Base-by-base conservation (phyloP, 1,284 basidiomycete species). In the Caloboletus firmus region DNA sequence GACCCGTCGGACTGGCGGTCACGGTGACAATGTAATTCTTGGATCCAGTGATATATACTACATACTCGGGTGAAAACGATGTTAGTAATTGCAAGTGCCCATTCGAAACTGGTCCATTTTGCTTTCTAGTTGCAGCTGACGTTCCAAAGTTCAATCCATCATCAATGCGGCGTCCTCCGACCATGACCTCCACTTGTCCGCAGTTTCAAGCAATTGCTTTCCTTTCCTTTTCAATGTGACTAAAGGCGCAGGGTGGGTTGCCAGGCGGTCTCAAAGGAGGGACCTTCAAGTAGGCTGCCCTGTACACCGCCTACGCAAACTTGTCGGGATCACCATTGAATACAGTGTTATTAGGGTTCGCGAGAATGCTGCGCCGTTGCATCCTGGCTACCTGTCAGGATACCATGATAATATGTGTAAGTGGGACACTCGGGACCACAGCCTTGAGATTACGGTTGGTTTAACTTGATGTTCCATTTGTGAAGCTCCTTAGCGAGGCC, bases 241-340 rank as follows among this genome's bases (percentile, higher is more conserved):
- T 20, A 68, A 18, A 13, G 60, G n/a, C 11, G 28, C 26, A n/a
- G 49, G 44, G 11, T 71, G 65, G 2, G 72, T n/a, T n/a, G n/a
- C n/a, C 41, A 5, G 67, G 63, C 5, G 71, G 28, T 24, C 63
- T 63, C 47, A 71, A 34, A 28, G 69, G 72, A 5, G 70, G 65
- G 15, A 60, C 52, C 7, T 62, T 57, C 39, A 65, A 37, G 30
- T 54, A 55, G 15, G 56, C 56, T 5, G 32, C 28, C 31, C 15
- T 61, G 37, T 63, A 56, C 6, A 66, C 41, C 0, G 18, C 50
- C 13, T 56, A 51, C 18, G 54, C 62, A 34, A 63, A 54, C 42
- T 58, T 66, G n/a, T 52, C 40, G 5, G 59, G 56, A 32, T 65
- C 65, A 11, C 67, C 63, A 28, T 55, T 39, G 36, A 58, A 56